Evolutionary conservation across 164 flowering plant genomes (phyloP), one percentile per base, ranked within the genome.

Genomic region (Warburgia ugandensis): DNA sequence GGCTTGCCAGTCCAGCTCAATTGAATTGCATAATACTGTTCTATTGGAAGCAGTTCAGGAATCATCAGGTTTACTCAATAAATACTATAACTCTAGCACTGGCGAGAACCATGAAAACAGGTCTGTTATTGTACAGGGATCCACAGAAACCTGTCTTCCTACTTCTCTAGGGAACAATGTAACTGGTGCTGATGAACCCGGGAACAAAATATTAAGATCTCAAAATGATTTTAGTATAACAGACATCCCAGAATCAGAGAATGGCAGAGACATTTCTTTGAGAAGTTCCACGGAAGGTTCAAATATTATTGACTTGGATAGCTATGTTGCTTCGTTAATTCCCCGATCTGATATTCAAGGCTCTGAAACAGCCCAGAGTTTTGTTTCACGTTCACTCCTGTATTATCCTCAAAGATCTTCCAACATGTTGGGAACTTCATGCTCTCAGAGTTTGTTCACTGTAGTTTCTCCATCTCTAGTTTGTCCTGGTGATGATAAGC

Each of bases 11-110:
- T 41, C 62, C 27, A 48, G 43, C 56, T 53, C 68, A 42, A 60
- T 57, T 49, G 78, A 69, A 8, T 27, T 78, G 10, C 68, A 75
- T 22, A 43, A 51, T 33, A 56, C 63, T 27, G 53, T 75, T 41
- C 52, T 68, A 4, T n/a, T 60, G 31, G 84, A 70, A 20, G 11
- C 62, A 29, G 60, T 49, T 11, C 74, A 66, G 41, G 82, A 72
- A 29, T 55, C 73, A 29, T 52, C 71, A 7, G 59, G 41, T 25
- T 50, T 65, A 45, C 54, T 56, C 23, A 62, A 58, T 43, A 56
- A 57, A 45, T 65, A 56, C 33, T 61, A 51, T 67, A 50, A 49
- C 25, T 25, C 22, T 8, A 59, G 45, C 43, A 42, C 59, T 39
- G 48, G 54, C 48, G 70, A 48, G 41, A 66, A 52, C 54, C 70